phyloP scores from a whole-genome alignment of 139 green algal genomes.

The Volvox africanus region DNA sequence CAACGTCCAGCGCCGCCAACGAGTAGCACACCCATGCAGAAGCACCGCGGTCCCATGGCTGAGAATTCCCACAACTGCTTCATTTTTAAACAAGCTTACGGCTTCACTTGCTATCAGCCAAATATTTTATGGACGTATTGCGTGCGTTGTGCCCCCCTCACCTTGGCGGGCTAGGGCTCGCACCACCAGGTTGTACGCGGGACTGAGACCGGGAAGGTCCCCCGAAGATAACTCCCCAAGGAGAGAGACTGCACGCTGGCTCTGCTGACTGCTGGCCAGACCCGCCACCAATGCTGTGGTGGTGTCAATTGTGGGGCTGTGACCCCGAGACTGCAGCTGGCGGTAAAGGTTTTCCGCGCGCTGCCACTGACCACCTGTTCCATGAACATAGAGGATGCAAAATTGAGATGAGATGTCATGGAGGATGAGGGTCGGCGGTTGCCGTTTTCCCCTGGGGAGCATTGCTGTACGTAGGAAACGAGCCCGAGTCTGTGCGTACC shows the following conservation, averaged over 20 bases:
- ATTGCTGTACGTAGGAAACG: no score
- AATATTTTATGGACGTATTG: background rate
- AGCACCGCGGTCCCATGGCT: no score
- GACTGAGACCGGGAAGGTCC: background rate
- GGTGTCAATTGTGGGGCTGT: background rate
- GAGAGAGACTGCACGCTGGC: background rate
- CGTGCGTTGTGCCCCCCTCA: background rate
- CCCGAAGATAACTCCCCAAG: background rate
- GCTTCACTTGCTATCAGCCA: background rate
- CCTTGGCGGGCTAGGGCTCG: slow-evolving; percentile 30
- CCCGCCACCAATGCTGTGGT: slow-evolving; percentile 11
- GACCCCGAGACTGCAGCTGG: background rate
- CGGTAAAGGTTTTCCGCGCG: slow-evolving; percentile 18
- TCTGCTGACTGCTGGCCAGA: slow-evolving; percentile 14
- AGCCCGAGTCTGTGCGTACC: background rate
- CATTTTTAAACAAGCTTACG: background rate
- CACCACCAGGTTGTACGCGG: slow-evolving; percentile 15
- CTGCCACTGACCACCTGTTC: slow-evolving; percentile 32
- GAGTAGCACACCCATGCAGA: background rate
- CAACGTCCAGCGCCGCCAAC: background rate
- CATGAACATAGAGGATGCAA: background rate
- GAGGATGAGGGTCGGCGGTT: background rate
- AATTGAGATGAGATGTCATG: background rate
- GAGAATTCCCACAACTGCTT: background rate
- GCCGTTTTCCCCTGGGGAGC: no score